Evolutionary conservation across 345 rosid species (phyloP), one percentile per base, ranked within the genome.

Genomic region (Salix dunnii): DNA sequence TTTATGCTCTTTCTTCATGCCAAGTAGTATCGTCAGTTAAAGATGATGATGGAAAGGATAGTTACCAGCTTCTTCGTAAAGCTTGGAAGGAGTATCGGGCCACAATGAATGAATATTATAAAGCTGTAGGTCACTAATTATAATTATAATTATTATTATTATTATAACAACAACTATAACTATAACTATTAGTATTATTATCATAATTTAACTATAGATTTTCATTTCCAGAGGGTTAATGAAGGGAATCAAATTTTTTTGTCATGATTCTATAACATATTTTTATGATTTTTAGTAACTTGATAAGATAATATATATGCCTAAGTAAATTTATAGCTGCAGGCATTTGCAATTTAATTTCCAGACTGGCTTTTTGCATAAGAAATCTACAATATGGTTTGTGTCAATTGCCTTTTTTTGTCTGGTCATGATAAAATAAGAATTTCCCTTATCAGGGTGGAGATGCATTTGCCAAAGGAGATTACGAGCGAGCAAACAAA

Each of bases 71-170:
- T 70, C 93, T 88, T 75, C 92, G 86, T 28, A 88, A 31, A 79
- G 93, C 88, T 71, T 90, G 87, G 74, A 66, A 43, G 80, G 91
- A 91, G 75, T 76, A 88, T 68, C 84, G 91, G 60, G 72, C 68
- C 43, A 80, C 81, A 51, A 89, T 87, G 93, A 91, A 80, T 77
- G 90, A 84, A 80, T 89, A 87, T 74, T 86, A 84, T 42, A 74
- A 79, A 83, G 85, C 87, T 70, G 96, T 91, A 72, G 48, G 90
- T 80, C 65, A 66, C 72, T 20, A 51, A 11, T 18, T 76, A 36
- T 36, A 6, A 36, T 36, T 36, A 36, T 67, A 27, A 25, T 68
- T 35, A 0, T 5, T 65, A 21, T 31, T 46, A 5, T 67, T 12
- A 21, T 18, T 13, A 49, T n/a, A n/a, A n/a, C n/a, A n/a, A n/a